Evolutionary conservation across 306 rosid genomes (phyloP), one percentile per base, ranked within the genome.

Genomic region (Vigna trinervia): DNA sequence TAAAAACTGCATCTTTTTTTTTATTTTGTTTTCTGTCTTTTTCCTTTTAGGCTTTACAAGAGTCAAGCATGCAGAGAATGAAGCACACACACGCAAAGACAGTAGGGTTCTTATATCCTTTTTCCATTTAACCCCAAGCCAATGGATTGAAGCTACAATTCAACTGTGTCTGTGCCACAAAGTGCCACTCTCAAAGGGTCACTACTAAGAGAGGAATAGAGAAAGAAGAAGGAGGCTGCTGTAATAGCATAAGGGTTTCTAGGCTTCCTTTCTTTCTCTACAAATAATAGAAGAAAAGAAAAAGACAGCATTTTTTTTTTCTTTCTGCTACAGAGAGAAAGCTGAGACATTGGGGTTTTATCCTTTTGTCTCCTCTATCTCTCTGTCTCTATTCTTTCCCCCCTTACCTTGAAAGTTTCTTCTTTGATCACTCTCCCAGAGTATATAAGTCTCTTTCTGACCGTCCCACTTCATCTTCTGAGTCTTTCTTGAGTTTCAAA

Each of bases 31-130:
- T 72, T 32, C 43, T 36, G 41, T 36, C 41, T 30, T 77, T 63
- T 43, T 59, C 58, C 57, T 13, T 63, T 1, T 15, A 32, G 43
- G 70, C 69, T 68, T 65, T 73, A 71, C 88, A 26, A 30, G 26
- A 82, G 84, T 85, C 87, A 79, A 85, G 88, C 96, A 92, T 94
- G 97, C 97, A 90, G 85, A 61, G 71, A 87, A 71, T 71, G 58
- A 15, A 5, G 11, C 69, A n/a, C 15, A 17, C 13, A n/a, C 15
- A 8, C 70, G 20, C 30, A 64, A 19, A 63, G 22, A 38, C 53
- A 19, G 87, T 92, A 92, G 98, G 98, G 98, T 89, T 93, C 81
- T 47, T 43, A 23, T 51, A 45, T 80, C 61, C 38, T 52, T 71
- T 41, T 76, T 43, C 58, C 78, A 62, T 72, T 61, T 76, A 61